Base-by-base conservation (phyloP, 2,329 filamentous ascomycete genomes). In the Aspergillus hortae region DNA sequence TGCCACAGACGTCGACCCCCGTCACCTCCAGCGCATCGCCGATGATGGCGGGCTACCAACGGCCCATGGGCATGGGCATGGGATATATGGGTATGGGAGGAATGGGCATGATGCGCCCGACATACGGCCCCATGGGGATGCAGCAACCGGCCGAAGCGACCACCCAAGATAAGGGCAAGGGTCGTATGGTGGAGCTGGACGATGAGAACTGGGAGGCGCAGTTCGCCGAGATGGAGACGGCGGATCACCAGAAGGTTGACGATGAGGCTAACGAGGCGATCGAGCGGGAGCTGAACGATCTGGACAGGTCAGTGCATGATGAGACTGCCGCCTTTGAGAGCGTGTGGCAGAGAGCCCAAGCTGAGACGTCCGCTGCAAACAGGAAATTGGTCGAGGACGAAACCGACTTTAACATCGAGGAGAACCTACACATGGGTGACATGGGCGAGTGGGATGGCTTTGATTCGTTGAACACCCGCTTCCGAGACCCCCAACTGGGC, bases 121-220 rank as follows among this genome's bases (percentile, higher is more conserved):
- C 64, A 73, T 81, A 76, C 72, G 77, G 66, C 14, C 71, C 70
- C 11, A 74, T 78, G 64, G 71, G 71, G 42, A 74, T 78, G 64
- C 76, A 79, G 60, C 67, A 70, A 51, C 71, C 69, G 21, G 63
- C 63, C 33, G 67, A 71, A 40, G 72, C 71, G 33, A 65, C 73
- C 52, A 74, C 77, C 41, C 72, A 91, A 71, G 89, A 88, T 53
- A 97, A 97, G 70, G 92, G 89, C 36, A 95, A 95, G 72, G 84
- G 77, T 5, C 76, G 82, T 33, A 83, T 97, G 75, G 87, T 97
- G 11, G 94, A 97, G 75, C 82, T 97, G 21, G 90, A 96, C 68
- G 92, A 99, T 62, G 79, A 87, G 65, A 88, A 95, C 67, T 97
- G 94, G 94, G 92, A 97, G 73, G 90, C 91, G 63, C 91, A 97